These are phyloP conservation scores for Blastobotrys arbuscula DNA, from an alignment of 1,139 yeast species.

Conservation along the genomic window DNA sequence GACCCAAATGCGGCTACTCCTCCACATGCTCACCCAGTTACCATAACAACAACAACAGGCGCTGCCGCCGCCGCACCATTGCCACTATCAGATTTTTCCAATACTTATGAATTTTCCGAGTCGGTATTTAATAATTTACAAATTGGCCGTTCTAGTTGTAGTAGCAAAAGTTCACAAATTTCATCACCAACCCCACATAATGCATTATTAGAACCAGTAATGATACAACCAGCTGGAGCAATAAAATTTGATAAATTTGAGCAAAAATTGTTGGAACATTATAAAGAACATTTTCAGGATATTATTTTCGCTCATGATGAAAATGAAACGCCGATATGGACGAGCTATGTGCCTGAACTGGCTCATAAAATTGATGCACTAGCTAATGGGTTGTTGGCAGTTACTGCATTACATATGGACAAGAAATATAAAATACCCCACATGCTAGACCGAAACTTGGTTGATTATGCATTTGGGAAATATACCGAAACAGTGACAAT, in stretches of 20 bases:
- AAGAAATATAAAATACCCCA: neutral
- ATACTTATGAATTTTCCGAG: too few species aligned
- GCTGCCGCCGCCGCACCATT: neutral
- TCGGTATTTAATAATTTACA: too few species aligned
- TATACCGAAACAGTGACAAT: slow-evolving; percentile 18
- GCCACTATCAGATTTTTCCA: neutral
- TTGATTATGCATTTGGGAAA: slow-evolving; percentile 18
- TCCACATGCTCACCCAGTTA: neutral
- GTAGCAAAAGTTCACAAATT: too few species aligned
- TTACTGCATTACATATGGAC: slow-evolving; percentile 20
- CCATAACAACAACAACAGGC: neutral
- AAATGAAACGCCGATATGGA: slow-evolving; percentile 17
- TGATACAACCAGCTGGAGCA: neutral
- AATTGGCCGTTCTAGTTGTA: too few species aligned
- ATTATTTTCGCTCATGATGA: slow-evolving; percentile 5
- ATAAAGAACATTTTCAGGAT: slow-evolving; percentile 17
- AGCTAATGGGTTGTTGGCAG: slow-evolving; percentile 20
- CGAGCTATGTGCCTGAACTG: slow-evolving; percentile 19
- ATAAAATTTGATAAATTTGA: neutral
- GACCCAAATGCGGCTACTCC: neutral
- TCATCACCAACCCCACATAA: too few species aligned
- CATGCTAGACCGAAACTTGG: slow-evolving; percentile 4
- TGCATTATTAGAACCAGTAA: too few species aligned
- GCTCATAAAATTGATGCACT: slow-evolving; percentile 16
- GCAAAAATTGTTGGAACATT: slow-evolving; percentile 4